phyloP scores from a whole-genome alignment of 768 basidiomycete genomes.

The Lepiota brunneoincarnata region DNA sequence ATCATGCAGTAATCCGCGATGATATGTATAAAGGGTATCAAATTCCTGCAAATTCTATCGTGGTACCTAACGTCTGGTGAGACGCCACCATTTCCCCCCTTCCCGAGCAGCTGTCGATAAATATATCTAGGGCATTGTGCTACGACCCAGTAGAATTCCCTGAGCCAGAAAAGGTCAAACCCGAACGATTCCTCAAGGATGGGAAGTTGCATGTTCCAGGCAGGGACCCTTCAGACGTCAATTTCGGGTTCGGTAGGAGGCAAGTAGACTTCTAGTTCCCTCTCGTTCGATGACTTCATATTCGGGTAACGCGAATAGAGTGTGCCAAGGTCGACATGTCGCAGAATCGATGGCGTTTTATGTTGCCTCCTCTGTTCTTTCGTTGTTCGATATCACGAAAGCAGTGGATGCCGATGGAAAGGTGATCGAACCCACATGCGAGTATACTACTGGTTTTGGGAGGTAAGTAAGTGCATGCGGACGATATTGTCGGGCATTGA shows the following conservation, averaged over 20 bases:
- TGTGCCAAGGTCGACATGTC: slow-evolving; percentile 22
- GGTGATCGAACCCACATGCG: slow-evolving; percentile 7
- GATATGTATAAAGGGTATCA: slow-evolving; percentile 12
- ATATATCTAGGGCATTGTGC: slow-evolving; percentile 14
- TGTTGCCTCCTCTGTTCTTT: slow-evolving; percentile 13
- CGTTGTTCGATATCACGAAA: slow-evolving; percentile 14
- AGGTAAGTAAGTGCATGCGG: slow-evolving; percentile 2
- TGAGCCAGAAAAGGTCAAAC: slow-evolving; percentile 18
- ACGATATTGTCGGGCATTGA: not conserved
- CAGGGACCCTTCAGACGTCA: not conserved
- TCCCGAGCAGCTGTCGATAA: not conserved
- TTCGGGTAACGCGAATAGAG: slow-evolving; percentile 7
- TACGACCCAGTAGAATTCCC: slow-evolving; percentile 15
- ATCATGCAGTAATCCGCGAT: slow-evolving; percentile 10
- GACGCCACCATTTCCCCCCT: not conserved
- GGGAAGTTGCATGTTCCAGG: slow-evolving; percentile 12
- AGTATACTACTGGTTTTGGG: slow-evolving; percentile 7
- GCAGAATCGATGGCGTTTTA: slow-evolving; percentile 15
- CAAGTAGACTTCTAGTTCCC: not conserved
- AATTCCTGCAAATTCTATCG: slow-evolving; percentile 10
- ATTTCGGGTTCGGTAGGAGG: slow-evolving; percentile 5
- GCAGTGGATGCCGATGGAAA: slow-evolving; percentile 12
- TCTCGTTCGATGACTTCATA: too few species aligned
- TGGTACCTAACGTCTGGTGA: slow-evolving; percentile 11
- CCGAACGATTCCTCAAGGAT: slow-evolving; percentile 20